Evolutionary conservation across 2,329 filamentous ascomycete genomes (phyloP), one percentile per base, ranked within the genome.

Genomic region (Arthroderma uncinatum): DNA sequence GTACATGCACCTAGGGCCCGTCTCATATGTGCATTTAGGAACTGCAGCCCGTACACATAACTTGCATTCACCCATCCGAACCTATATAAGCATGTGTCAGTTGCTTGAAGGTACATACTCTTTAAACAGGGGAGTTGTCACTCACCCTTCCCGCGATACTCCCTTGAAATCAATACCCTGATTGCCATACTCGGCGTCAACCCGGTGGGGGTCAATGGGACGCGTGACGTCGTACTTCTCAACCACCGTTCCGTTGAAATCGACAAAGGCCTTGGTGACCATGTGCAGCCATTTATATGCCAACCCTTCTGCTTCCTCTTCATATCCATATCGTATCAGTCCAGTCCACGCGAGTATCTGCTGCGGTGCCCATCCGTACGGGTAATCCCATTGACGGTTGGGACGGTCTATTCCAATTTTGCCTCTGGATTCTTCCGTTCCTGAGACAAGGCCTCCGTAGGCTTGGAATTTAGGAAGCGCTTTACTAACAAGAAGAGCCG

Each of bases 11-110:
- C 92, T 39, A 98, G 78, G 0, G 92, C 89, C 65, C 91, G 86
- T 70, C 85, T 84, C 83, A 93, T 91, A 72, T 95, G 89, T 33
- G 88, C 86, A 65, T 87, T 91, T 59, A 95, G 79, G 64, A 96
- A 87, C 63, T 91, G 85, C 60, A 97, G 78, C 40, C 92, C 93
- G 68, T 94, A 94, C 58, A 97, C 87, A 70, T 95, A 98, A 70
- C 91, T 96, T 66, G 93, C 92, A 69, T 98, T 98, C 67, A 97
- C 93, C 93, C 93, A 98, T 55, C 92, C 93, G 68, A 98, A 98
- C 58, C 92, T 95, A 67, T 52, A 53, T 30, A 44, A 42, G 39
- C 12, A 33, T 12, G 19, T 16, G 19, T 47, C 10, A 47, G 40
- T 47, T 47, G 5, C 6, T 23, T 14, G 33, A 53, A 21, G 34